phyloP scores from a whole-genome alignment of 140 eudicot species.

The Flaveria floridana region DNA sequence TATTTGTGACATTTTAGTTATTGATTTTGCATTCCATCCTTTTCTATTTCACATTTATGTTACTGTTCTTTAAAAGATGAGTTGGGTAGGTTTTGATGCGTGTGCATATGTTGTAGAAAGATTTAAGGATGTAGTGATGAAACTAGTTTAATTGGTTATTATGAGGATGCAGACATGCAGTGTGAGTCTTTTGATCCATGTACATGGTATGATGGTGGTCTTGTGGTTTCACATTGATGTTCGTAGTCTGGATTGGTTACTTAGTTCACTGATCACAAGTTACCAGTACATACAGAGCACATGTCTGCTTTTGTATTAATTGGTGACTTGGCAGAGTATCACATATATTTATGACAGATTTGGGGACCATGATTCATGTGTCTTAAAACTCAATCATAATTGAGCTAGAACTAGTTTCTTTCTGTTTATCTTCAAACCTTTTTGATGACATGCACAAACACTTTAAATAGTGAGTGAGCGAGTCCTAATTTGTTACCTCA shows the following conservation, averaged over 20 bases:
- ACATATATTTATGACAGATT: no score
- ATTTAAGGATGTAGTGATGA: conserved; percentile 2
- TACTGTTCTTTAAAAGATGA: background rate
- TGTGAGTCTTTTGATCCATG: background rate
- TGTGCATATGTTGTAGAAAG: conserved; percentile 5
- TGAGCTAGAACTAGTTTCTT: conserved; percentile 3
- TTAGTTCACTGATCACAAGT: background rate
- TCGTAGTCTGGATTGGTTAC: background rate
- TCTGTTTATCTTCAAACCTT: background rate
- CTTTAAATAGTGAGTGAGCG: background rate
- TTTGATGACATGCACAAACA: conserved; percentile 11
- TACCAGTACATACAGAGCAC: conserved; percentile 8
- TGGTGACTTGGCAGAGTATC: conserved; percentile 9
- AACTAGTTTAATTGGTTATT: background rate
- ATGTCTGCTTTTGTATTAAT: background rate
- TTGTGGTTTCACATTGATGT: conserved; percentile 4
- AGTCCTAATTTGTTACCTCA: no score
- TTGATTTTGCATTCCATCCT: background rate
- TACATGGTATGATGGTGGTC: background rate
- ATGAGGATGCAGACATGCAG: background rate
- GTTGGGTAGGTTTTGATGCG: background rate
- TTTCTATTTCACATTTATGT: background rate
- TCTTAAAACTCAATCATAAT: background rate
- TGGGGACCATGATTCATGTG: no score
- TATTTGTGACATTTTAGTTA: background rate